Conservation (phyloP, 257 asterid genomes). For the Nicotiana noctiflora region DNA sequence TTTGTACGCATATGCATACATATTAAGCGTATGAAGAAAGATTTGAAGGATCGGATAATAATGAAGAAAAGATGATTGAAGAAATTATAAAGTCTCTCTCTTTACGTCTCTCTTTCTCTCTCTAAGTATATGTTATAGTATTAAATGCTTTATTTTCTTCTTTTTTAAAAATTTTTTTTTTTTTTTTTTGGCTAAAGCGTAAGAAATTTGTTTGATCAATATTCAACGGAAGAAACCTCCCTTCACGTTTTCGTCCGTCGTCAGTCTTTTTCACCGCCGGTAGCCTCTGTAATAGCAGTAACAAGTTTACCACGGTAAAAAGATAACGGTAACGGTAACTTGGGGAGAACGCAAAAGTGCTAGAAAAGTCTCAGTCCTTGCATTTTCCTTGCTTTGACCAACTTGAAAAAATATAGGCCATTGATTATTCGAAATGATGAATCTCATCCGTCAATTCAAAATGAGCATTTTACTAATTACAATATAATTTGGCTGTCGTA, state of each 20-base stretch:
- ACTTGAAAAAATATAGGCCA: background rate
- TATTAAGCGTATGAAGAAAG: constrained; percentile 6
- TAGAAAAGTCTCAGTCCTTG: background rate
- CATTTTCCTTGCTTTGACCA: background rate
- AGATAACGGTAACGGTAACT: constrained; percentile 5
- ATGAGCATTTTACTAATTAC: background rate
- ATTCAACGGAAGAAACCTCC: background rate
- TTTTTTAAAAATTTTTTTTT: background rate
- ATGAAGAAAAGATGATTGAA: constrained; percentile 33
- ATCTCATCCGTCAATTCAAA: background rate
- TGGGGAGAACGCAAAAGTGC: background rate
- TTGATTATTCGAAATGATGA: background rate
- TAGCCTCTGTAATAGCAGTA: background rate
- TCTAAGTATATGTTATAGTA: background rate
- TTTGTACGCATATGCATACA: background rate
- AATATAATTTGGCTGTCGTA: too few relatives aligned
- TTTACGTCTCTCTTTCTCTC: constrained; percentile 37
- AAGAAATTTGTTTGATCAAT: background rate
- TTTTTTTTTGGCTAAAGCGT: background rate
- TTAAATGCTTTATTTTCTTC: background rate
- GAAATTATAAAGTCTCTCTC: constrained; percentile 20
- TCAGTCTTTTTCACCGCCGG: background rate
- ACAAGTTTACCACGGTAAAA: background rate
- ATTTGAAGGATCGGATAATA: constrained; percentile 35
- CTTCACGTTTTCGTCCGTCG: constrained; percentile 12